Percentiles rank a stretch among this genome's conserved stretches.
phyloP scores from a whole-genome alignment of 805 yeast species.

The Lipomyces sp. region DNA sequence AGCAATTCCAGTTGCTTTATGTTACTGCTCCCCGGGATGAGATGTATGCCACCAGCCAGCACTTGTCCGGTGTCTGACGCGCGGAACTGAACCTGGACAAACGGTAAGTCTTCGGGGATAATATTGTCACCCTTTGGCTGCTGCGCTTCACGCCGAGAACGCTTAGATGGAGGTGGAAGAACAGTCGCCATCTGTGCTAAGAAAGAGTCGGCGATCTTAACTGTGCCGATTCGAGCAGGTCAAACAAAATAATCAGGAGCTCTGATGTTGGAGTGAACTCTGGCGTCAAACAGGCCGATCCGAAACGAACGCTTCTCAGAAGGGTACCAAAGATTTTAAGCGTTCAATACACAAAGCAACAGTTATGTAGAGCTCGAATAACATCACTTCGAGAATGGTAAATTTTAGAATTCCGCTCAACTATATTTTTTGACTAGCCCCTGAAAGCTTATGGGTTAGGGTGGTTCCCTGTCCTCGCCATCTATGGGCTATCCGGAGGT shows the following conservation, averaged over 20 bases:
- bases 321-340: too few relatives aligned
- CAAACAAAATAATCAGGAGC: neutral
- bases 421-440: too few relatives aligned
- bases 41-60: conserved; percentile 67
- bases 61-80: conserved; percentile 91
- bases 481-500: too few relatives aligned
- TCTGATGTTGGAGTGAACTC: too few relatives aligned
- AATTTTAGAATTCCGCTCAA: too few relatives aligned
- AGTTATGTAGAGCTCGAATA: too few relatives aligned
- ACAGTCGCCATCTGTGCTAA: conserved; percentile 73
- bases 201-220: neutral
- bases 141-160: conserved; percentile 82
- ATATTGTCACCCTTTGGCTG: conserved; percentile 73
- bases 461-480: too few relatives aligned
- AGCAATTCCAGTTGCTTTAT: conserved; percentile 88
- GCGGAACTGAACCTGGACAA: conserved; percentile 85
- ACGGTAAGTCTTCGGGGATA: conserved; percentile 78
- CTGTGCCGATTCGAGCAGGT: neutral
- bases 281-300: too few relatives aligned
- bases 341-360: too few relatives aligned
- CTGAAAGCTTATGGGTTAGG: too few relatives aligned
- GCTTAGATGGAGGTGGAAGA: conserved; percentile 91
- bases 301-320: too few relatives aligned
- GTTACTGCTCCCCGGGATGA: conserved; percentile 89
- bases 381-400: too few relatives aligned